phyloP scores from a whole-genome alignment of 441 rosid genomes.

The Isatis lusitanica region DNA sequence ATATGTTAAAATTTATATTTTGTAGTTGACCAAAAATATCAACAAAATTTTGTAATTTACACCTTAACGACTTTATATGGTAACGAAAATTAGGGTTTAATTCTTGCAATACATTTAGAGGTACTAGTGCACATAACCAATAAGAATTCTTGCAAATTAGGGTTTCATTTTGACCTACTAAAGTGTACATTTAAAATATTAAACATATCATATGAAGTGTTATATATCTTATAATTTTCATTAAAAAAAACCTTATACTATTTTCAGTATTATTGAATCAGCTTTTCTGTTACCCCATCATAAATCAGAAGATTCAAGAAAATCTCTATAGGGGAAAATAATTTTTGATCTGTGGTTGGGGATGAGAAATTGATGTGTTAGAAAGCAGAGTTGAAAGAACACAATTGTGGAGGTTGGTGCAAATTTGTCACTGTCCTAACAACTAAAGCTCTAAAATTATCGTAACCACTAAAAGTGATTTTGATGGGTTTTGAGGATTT shows the following conservation, averaged over 20 bases:
- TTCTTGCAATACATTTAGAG: no score
- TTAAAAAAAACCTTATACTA: not conserved
- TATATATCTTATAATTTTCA: no score
- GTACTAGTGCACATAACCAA: no score
- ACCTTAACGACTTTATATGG: no score
- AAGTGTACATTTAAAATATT: not conserved
- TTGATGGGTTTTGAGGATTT: slow-evolving; percentile 12
- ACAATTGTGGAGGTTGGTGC: slow-evolving; percentile 33
- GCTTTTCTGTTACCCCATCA: not conserved
- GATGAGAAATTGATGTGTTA: slow-evolving; percentile 3
- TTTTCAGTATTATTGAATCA: not conserved
- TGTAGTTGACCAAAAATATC: no score
- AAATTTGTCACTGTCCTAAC: slow-evolving; percentile 26
- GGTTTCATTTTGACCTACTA: not conserved
- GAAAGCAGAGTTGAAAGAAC: not conserved
- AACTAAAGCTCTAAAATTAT: slow-evolving; percentile 36
- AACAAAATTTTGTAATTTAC: no score
- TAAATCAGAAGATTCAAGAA: slow-evolving; percentile 12
- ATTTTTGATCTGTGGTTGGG: not conserved
- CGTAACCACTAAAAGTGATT: slow-evolving; percentile 33
- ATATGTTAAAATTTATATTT: no score
- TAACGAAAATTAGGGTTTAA: no score
- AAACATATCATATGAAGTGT: no score
- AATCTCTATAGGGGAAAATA: not conserved
- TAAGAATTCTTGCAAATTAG: no score